Evolutionary conservation across 257 asterid genomes (phyloP).

Genomic region (Plantago ovata): DNA sequence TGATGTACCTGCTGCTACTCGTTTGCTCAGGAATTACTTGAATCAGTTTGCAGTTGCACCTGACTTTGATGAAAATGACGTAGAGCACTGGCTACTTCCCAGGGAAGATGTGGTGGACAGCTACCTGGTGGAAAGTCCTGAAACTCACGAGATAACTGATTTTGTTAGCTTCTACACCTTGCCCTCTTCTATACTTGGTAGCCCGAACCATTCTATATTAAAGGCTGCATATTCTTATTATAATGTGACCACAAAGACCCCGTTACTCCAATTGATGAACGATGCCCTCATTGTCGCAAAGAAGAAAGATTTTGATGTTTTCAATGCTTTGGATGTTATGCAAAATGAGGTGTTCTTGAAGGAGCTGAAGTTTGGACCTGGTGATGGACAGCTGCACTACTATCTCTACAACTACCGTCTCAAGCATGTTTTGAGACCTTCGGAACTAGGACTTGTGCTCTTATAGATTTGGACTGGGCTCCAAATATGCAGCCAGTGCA

Average conservation of each 20-base stretch:
- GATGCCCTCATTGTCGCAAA: constrained; percentile 84
- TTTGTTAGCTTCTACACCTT: constrained; percentile 82
- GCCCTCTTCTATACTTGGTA: constrained; percentile 81
- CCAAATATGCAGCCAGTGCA: constrained; percentile 4
- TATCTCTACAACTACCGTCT: constrained; percentile 84
- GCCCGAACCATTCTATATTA: constrained; percentile 53
- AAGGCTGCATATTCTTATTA: constrained; percentile 82
- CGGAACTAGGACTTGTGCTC: constrained; percentile 87
- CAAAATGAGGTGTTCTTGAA: constrained; percentile 68
- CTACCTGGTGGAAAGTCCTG: constrained; percentile 75
- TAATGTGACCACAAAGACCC: constrained; percentile 64
- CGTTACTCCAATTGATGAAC: constrained; percentile 72
- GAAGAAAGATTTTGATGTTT: constrained; percentile 73
- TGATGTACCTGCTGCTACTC: constrained; percentile 79
- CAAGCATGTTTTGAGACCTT: constrained; percentile 51
- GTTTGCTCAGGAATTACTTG: constrained; percentile 67
- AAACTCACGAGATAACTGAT: constrained; percentile 71
- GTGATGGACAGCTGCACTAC: constrained; percentile 84
- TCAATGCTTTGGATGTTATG: constrained; percentile 87
- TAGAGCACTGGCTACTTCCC: constrained; percentile 85
- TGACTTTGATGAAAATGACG: constrained; percentile 66
- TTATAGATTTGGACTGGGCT: constrained; percentile 33
- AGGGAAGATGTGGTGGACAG: constrained; percentile 72
- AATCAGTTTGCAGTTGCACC: constrained; percentile 68
- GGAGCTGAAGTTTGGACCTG: constrained; percentile 88